Evolutionary conservation across 2,329 filamentous ascomycete species (phyloP), one percentile per base, ranked within the genome.

Genomic region (Pseudogymnoascus destructans): DNA sequence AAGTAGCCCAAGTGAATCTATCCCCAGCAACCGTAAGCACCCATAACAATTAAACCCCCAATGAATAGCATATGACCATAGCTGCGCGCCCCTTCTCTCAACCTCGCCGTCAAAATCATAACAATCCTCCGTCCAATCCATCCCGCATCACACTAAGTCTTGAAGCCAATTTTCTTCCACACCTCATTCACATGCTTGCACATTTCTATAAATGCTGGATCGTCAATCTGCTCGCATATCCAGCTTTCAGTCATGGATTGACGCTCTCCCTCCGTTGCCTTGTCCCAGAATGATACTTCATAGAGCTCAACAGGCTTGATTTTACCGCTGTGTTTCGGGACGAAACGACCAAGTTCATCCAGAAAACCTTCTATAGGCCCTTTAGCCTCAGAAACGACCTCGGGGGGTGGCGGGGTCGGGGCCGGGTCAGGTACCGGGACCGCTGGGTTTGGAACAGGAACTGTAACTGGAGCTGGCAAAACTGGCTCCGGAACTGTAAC

Each of bases 21-120:
- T 8, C 49, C 55, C 17, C 19, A 59, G 10, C 38, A 60, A 32
- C 10, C 23, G 54, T 59, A 19, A 61, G 56, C 54, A 30, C 25
- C 15, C 11, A 35, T 19, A 54, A 58, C 32, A 54, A 57, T 25
- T 15, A 58, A 15, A 36, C 30, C 23, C 11, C 57, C 23, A 55
- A 55, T 13, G 40, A 32, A 9, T 56, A 57, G 23, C 35, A 42
- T 25, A 33, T 54, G 23, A 23, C 61, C 15, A 23, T 49, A 17
- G 33, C 59, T 33, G 46, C 19, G 2, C 58, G 36, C 9, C 56
- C 49, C 95, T 91, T 68, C 91, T 98, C 60, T 97, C 70, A 93
- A 89, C 68, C 74, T 97, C 57, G 95, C 88, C 70, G 75, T 97
- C 73, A 93, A 84, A 66, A 97, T 98, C 69, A 13, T 52, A 19